These are phyloP conservation scores for Heracleum sosnowskyi DNA, from an alignment of 129 eudicot species.

Conservation along the genomic window DNA sequence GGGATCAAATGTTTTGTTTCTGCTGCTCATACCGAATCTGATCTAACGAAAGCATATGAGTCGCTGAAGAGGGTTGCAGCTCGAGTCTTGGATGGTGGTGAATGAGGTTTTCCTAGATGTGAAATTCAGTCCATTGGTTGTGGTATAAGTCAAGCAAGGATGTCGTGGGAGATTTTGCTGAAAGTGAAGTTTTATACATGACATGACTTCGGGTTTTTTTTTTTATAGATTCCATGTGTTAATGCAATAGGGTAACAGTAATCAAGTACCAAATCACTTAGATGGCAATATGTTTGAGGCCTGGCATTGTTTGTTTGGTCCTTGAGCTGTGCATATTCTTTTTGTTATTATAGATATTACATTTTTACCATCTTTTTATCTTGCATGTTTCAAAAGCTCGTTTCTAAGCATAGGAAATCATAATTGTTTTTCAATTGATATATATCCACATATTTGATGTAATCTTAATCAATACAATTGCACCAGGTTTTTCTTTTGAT, in stretches of 20 bases:
- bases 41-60: slow-evolving; percentile 50
- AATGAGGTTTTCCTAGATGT: neutral
- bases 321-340: slow-evolving; percentile 4
- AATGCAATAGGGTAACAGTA: neutral
- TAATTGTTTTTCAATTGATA: neutral
- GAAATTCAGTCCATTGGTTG: neutral
- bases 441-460: no score
- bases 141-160: neutral
- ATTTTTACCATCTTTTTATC: neutral
- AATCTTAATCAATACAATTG: no score
- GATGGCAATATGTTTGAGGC: neutral
- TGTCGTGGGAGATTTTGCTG: neutral
- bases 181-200: neutral
- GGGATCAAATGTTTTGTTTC: slow-evolving; percentile 73
- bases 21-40: slow-evolving; percentile 69
- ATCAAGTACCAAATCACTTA: neutral
- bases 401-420: neutral
- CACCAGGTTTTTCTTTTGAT: neutral
- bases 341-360: neutral
- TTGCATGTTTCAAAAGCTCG: neutral
- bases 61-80: slow-evolving; percentile 56
- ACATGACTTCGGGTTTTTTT: neutral
- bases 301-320: neutral
- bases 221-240: neutral
- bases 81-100: slow-evolving; percentile 19